Evolutionary conservation across 2,329 filamentous ascomycete genomes (phyloP), one percentile per base, ranked within the genome.

Genomic region (Trichoderma simmonsii): DNA sequence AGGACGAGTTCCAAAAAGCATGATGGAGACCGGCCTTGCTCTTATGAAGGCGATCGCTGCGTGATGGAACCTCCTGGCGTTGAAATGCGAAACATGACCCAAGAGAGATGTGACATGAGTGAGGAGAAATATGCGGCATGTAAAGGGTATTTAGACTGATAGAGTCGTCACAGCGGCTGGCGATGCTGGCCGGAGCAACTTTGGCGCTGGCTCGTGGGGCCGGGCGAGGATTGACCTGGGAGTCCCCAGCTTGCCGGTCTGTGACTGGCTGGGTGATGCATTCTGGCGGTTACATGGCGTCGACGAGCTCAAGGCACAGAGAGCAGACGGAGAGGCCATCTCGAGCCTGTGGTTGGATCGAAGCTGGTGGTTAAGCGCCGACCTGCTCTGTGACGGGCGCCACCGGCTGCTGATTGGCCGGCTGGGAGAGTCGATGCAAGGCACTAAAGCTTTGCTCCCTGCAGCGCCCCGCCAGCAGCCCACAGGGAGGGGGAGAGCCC

Each of bases 71-170:
- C 83, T 85, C 82, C 83, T 84, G 79, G 79, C 79, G 81, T 79
- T 81, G 80, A 77, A 73, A 76, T 76, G 81, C 84, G 85, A 87
- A 87, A 87, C 86, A 84, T 83, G 82, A 81, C 79, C 77, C 82
- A 83, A 84, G 81, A 78, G 82, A 82, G 80, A 85, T 77, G 78
- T 79, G 80, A 83, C 82, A 83, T 83, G 81, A 81, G 80, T 79
- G 76, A 79, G 78, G 79, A 78, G 80, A 78, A 76, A 79, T 21
- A 79, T 80, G 81, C 82, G 83, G 83, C 81, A 80, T 79, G 78
- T 79, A 82, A 82, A 81, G 82, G 83, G 86, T 88, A 88, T 87
- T 36, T 36, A 36, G 34, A 36, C 34, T 15, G 34, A 87, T 88
- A 64, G 60, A 64, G 48, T 34, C 64, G 32, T 67, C 57, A 56